These are phyloP conservation scores for Paraconiothyrium sp. DNA, from an alignment of 2,329 filamentous ascomycete species.

Conservation along the genomic window DNA sequence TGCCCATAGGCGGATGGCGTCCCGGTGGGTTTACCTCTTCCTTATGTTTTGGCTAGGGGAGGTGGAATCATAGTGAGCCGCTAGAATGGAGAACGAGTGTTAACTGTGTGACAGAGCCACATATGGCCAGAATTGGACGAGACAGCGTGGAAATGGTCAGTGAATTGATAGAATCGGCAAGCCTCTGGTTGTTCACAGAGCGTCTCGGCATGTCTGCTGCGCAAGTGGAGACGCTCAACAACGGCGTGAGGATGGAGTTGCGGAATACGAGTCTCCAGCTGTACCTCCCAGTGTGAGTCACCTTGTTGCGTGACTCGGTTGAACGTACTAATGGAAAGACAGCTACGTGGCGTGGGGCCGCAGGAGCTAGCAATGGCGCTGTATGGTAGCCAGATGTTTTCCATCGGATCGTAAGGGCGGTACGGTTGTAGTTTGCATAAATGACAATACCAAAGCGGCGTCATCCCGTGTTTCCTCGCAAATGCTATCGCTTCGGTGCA, in stretches of 20 bases:
- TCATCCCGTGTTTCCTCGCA: not conserved
- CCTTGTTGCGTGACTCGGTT: not conserved
- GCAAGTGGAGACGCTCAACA: constrained; percentile 41
- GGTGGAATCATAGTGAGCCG: not conserved
- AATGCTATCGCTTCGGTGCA: not conserved
- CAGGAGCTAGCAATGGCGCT: constrained; percentile 5
- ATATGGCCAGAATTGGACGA: constrained; percentile 39
- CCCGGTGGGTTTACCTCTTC: constrained; percentile 37
- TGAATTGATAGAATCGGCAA: constrained; percentile 48
- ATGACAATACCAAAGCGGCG: not conserved
- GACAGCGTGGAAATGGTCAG: constrained; percentile 41
- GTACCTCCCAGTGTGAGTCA: constrained; percentile 49
- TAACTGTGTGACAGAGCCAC: constrained; percentile 35
- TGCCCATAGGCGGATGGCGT: constrained; percentile 52
- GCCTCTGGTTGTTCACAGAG: constrained; percentile 49
- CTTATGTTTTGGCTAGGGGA: not conserved
- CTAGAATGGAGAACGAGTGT: not conserved
- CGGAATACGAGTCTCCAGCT: constrained; percentile 41
- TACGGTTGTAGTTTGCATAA: not conserved
- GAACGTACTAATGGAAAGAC: constrained; percentile 22
- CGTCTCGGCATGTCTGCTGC: constrained; percentile 42
- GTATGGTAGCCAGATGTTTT: not conserved
- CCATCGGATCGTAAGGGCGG: not conserved
- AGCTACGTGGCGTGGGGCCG: constrained; percentile 48
- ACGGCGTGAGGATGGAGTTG: constrained; percentile 40